Base-by-base conservation (phyloP, 1,139 yeast genomes). In the Yamadazyma sp. region DNA sequence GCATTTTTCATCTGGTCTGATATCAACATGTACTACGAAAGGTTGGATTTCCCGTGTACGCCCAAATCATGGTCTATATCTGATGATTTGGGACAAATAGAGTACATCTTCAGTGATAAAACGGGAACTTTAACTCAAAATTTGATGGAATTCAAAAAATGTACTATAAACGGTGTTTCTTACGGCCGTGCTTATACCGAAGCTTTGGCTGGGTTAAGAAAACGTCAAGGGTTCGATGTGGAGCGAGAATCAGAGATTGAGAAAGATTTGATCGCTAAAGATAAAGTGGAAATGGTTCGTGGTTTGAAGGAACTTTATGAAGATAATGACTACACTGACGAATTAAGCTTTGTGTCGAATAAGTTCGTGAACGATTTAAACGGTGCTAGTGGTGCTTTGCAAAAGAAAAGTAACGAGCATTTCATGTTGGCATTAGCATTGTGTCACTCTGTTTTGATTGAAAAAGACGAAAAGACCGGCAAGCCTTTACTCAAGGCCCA, bases 61-160 rank as follows among this genome's bases (percentile, higher is more conserved):
- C 83, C 83, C 1, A 77, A 77, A 49, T 70, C 81, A 1, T 78
- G 84, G 84, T 73, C 75, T 40, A 77, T 78, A 37, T 76, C 82
- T 11, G 84, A 78, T 59, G 84, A 78, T 55, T 65, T 78, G 49
- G 84, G 84, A n/a, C 84, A 78, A 55, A 77, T 78, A 43, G 83
- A 78, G 53, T 78, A 78, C 50, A 69, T 78, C 36, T 78, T 78
- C 55, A 75, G 81, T 62, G 83, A 78, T 57, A 78, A 78, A 47
- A 78, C 83, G 0, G 83, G 83, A 27, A 78, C 83, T 0, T 62
- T 78, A 43, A 78, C 83, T 3, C 83, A 77, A 53, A 78, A 78
- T 49, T 62, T 78, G 35, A 78, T 78, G 83, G 83, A 78, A 51
- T 78, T 77, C 57, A 75, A 75, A 43, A 77, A 77, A 50, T 77